Evolutionary conservation across 441 rosid genomes (phyloP), one percentile per base, ranked within the genome.

Genomic region (Raphanus hybrid): DNA sequence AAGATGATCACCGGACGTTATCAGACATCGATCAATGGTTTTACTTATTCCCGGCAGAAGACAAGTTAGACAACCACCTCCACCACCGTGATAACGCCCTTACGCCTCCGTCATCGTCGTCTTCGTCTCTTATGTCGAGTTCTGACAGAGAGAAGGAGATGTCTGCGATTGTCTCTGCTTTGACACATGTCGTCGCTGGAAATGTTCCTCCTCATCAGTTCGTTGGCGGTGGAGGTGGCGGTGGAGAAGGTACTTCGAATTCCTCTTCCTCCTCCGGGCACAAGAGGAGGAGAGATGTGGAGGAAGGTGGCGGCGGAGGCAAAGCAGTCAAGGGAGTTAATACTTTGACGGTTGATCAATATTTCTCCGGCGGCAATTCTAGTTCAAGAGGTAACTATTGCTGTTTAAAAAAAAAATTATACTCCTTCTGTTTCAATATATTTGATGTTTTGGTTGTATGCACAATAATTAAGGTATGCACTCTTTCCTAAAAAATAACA

Each of bases 161-260:
- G 83, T 76, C 83, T 11, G 78, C 78, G 2, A 81, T 81, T 6
- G 83, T 81, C 71, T 81, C 83, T 67, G 83, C 83, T 69, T 65
- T 81, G 75, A 76, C 83, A 3, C 78, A 69, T 60, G 81, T 81
- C 8, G 81, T 81, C 11, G 78, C 81, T 23, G 83, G 83, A 45
- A 73, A 77, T 68, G 78, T 77, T 64, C 83, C 81, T 14, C 65
- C 54, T 48, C 54, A 29, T 37, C 78, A 62, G 39, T n/a, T 35
- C 16, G 69, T 58, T 78, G 73, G 66, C 27, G 34, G 34, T 52
- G 70, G 66, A 20, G 74, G 70, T 78, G 73, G 66, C 27, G 34
- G 34, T 52, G 70, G 66, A 20, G 74, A 75, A 50, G 79, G 65
- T 11, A 80, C 69, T 65, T 80, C 80, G 35, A 78, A 74, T 32